Conservation (phyloP, 202 grass and related monocot species). For the Musa balbisiana region DNA sequence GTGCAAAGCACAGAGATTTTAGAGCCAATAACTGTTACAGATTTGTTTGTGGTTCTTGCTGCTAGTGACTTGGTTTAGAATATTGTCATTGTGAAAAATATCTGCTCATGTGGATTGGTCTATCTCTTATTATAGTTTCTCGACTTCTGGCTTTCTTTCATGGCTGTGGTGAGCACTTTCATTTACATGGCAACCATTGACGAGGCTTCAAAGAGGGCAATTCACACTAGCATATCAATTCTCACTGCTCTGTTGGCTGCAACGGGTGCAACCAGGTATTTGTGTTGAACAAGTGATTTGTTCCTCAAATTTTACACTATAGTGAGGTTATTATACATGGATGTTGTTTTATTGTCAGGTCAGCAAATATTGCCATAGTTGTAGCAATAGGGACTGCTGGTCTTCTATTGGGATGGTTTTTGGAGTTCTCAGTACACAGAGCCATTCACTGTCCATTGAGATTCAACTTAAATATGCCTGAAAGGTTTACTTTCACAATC, state of each 20-base stretch:
- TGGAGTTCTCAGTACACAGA: constrained; percentile 70
- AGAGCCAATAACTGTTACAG: not conserved
- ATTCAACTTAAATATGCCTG: constrained; percentile 53
- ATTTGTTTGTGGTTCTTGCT: not conserved
- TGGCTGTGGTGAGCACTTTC: constrained; percentile 93
- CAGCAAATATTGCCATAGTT: constrained; percentile 82
- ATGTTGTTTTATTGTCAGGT: constrained; percentile 26
- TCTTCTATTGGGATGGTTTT: constrained; percentile 74
- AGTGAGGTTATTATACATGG: not conserved
- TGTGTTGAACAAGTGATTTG: constrained; percentile 8
- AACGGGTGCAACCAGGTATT: constrained; percentile 82
- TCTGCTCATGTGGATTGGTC: not conserved
- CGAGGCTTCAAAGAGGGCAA: constrained; percentile 80
- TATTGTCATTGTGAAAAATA: too few species aligned
- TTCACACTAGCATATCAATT: constrained; percentile 84
- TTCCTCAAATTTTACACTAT: not conserved
- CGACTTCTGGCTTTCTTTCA: constrained; percentile 99
- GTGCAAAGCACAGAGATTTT: too few species aligned
- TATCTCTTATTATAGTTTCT: constrained; percentile 59
- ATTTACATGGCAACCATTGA: constrained; percentile 96
- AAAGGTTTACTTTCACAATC: constrained; percentile 33
- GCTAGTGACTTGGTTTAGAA: not conserved
- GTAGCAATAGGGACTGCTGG: constrained; percentile 84
- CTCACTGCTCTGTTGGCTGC: constrained; percentile 83
- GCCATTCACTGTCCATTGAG: constrained; percentile 44